A percentile compares a stretch with the other conserved stretches of the same genome.
These are phyloP conservation scores for Chaetothyriales sp. DNA, from an alignment of 2,329 filamentous ascomycete genomes.

Conservation along the genomic window DNA sequence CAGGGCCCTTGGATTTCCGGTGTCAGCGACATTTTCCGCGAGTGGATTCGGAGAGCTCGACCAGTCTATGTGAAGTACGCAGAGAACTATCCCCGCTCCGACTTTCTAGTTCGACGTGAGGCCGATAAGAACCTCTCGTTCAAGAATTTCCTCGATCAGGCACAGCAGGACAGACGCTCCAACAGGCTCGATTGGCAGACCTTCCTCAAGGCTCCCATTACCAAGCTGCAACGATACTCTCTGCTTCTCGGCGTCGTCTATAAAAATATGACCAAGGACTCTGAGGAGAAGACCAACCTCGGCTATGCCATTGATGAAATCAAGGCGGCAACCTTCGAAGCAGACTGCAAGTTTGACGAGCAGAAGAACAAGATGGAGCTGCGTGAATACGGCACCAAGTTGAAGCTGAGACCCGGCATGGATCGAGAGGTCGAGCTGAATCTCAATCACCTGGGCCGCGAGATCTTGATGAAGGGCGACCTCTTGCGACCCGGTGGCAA, in stretches of 20 bases:
- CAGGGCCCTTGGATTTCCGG: slow-evolving; percentile 89
- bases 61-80: slow-evolving; percentile 85
- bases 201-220: slow-evolving; percentile 86
- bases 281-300: slow-evolving; percentile 78
- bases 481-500: slow-evolving; percentile 78
- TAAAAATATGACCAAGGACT: slow-evolving; percentile 69
- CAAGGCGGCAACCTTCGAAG: slow-evolving; percentile 74
- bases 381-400: slow-evolving; percentile 67
- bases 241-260: slow-evolving; percentile 71
- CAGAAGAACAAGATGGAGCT: slow-evolving; percentile 83
- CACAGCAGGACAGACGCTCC: slow-evolving; percentile 63
- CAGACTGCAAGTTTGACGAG: slow-evolving; percentile 82
- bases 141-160: slow-evolving; percentile 68
- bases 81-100: slow-evolving; percentile 69
- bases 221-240: slow-evolving; percentile 77
- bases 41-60: slow-evolving; percentile 94
- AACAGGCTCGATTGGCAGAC: slow-evolving; percentile 85
- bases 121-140: slow-evolving; percentile 74
- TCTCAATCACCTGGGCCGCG: slow-evolving; percentile 81
- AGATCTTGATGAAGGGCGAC: slow-evolving; percentile 79
- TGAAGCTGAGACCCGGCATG: slow-evolving; percentile 77
- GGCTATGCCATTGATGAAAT: slow-evolving; percentile 81
- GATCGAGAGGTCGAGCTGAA: slow-evolving; percentile 70
- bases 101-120: slow-evolving; percentile 72
- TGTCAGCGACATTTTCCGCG: slow-evolving; percentile 92